phyloP scores from a whole-genome alignment of 352 stramenopile genomes.

The Globisporangium cederbergense region DNA sequence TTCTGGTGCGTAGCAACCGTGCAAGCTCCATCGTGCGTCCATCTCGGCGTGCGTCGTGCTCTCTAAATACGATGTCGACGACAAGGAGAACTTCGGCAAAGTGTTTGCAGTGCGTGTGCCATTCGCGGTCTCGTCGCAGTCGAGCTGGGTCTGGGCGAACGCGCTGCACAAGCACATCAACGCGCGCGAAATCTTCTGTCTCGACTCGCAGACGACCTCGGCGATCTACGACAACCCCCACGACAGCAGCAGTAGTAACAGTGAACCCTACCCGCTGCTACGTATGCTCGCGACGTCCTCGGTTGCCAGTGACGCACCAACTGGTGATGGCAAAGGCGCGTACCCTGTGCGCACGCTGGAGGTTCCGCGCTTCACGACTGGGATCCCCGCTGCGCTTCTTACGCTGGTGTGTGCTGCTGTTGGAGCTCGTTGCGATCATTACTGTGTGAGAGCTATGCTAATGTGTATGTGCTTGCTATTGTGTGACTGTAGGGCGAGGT shows the following conservation, averaged over 20 bases:
- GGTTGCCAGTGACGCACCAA: slow-evolving; percentile 14
- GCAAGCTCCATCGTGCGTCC: slow-evolving; percentile 18
- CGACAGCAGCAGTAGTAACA: slow-evolving; percentile 5
- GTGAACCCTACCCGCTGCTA: slow-evolving; percentile 33
- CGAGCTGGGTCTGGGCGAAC: slow-evolving; percentile 51
- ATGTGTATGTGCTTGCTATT: not conserved
- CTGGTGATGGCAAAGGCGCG: slow-evolving; percentile 18
- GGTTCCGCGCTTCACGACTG: slow-evolving; percentile 52
- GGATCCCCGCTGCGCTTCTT: slow-evolving; percentile 50
- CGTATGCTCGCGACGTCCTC: slow-evolving; percentile 39
- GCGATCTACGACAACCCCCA: slow-evolving; percentile 48
- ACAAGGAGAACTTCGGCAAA: slow-evolving; percentile 30
- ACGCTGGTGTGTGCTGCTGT: slow-evolving; percentile 38
- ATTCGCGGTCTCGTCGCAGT: slow-evolving; percentile 34
- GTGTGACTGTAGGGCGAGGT: slow-evolving; percentile 38
- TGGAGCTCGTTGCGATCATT: not conserved
- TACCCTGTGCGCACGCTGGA: slow-evolving; percentile 41
- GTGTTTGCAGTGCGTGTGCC: slow-evolving; percentile 38
- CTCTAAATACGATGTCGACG: slow-evolving; percentile 30
- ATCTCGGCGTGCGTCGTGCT: slow-evolving; percentile 33
- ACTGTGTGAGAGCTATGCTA: slow-evolving; percentile 6
- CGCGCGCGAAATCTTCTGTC: slow-evolving; percentile 44
- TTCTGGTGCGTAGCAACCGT: slow-evolving; percentile 23
- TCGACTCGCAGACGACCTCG: slow-evolving; percentile 53
- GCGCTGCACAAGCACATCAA: slow-evolving; percentile 37